phyloP scores from a whole-genome alignment of 2,329 filamentous ascomycete genomes.

The Epichloe amarillans region DNA sequence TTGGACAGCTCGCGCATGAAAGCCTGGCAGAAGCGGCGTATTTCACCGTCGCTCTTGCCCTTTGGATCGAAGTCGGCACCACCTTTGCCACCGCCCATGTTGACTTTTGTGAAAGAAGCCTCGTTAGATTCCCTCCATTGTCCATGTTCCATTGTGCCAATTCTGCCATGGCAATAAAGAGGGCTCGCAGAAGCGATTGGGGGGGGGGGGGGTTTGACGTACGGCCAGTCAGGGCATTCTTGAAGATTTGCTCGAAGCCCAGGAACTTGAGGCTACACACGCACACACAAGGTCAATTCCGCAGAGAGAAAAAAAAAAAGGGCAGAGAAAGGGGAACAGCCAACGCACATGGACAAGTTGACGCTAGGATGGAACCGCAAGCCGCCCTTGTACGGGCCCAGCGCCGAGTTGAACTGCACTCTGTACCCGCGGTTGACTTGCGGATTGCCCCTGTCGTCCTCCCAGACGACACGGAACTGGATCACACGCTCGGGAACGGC shows the following conservation, averaged over 20 bases:
- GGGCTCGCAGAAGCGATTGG: not conserved
- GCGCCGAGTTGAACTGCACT: slow-evolving; percentile 96
- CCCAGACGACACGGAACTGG: slow-evolving; percentile 96
- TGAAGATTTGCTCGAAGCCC: slow-evolving; percentile 99
- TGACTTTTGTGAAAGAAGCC: slow-evolving; percentile 19
- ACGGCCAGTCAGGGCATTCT: slow-evolving; percentile 95
- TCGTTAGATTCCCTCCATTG: not conserved
- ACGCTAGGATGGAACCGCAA: slow-evolving; percentile 87
- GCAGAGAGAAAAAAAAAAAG: not conserved
- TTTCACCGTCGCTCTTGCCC: slow-evolving; percentile 94
- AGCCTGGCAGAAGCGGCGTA: slow-evolving; percentile 87
- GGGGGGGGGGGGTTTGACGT: slow-evolving; percentile 28
- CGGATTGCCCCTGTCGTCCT: slow-evolving; percentile 78
- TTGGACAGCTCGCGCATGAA: slow-evolving; percentile 95
- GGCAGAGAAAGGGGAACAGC: no score
- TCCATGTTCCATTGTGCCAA: not conserved
- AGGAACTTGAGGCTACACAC: slow-evolving; percentile 69
- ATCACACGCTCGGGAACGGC: slow-evolving; percentile 89
- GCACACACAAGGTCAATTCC: slow-evolving; percentile 12
- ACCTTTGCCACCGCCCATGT: slow-evolving; percentile 93
- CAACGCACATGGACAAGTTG: slow-evolving; percentile 50
- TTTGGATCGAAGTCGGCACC: slow-evolving; percentile 98
- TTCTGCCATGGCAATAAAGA: no score
- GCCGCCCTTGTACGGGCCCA: slow-evolving; percentile 96
- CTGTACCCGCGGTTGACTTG: slow-evolving; percentile 93